These are phyloP conservation scores for Yarrowia sp. DNA, from an alignment of 805 yeast species.

Conservation along the genomic window DNA sequence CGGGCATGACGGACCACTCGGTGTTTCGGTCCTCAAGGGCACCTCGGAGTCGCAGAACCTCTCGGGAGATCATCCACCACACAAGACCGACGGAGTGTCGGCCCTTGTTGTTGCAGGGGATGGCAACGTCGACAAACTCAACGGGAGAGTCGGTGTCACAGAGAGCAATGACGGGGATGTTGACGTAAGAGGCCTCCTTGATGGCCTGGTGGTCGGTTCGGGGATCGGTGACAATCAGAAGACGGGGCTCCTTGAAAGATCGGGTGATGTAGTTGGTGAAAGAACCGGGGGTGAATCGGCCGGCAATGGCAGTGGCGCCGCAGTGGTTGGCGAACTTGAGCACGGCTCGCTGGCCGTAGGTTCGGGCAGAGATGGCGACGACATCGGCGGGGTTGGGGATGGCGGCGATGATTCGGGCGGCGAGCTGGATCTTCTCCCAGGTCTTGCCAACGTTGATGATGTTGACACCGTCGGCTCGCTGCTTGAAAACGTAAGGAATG, in stretches of 20 bases:
- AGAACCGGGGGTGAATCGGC: conserved; percentile 99
- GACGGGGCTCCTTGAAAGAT: conserved; percentile 99
- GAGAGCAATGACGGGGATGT: conserved; percentile 99
- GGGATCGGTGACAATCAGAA: conserved; percentile 99
- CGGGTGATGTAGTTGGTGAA: conserved; percentile 99
- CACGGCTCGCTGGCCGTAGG: conserved; percentile 99
- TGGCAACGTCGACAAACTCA: conserved; percentile 99
- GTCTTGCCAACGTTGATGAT: conserved; percentile 98
- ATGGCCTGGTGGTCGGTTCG: conserved; percentile 99
- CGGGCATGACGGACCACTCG: conserved; percentile 99
- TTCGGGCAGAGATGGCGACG: conserved; percentile 98
- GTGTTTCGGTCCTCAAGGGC: conserved; percentile 94
- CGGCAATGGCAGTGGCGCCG: conserved; percentile 99
- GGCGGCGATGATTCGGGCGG: conserved; percentile 99
- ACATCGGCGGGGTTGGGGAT: conserved; percentile 98
- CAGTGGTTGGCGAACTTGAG: conserved; percentile 99
- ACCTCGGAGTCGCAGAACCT: conserved; percentile 99
- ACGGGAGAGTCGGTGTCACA: conserved; percentile 98
- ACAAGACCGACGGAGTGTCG: conserved; percentile 99
- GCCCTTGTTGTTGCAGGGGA: conserved; percentile 99
- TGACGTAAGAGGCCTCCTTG: conserved; percentile 99
- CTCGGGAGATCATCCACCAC: conserved; percentile 99
- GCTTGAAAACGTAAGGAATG: conserved; percentile 75
- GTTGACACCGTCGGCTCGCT: conserved; percentile 99
- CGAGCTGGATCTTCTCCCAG: conserved; percentile 99